phyloP scores from a whole-genome alignment of 257 asterid species.

The Solanum appendiculatum region DNA sequence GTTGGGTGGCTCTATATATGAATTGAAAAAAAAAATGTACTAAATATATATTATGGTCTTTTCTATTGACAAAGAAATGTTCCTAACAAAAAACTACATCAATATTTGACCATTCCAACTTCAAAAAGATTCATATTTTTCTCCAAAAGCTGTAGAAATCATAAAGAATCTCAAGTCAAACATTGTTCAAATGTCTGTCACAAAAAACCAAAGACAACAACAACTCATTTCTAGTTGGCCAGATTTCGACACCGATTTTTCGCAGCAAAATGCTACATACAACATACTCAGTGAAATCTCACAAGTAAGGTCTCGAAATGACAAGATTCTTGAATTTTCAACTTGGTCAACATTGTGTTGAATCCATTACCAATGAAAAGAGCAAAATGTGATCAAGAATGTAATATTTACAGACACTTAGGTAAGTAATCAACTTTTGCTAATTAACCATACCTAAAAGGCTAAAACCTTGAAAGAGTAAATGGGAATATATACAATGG shows the following conservation, averaged over 20 bases:
- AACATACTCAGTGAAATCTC: neutral
- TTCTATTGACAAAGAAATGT: neutral
- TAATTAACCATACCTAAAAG: neutral
- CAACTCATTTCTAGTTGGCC: neutral
- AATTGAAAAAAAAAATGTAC: neutral
- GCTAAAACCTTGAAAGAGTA: neutral
- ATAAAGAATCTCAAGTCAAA: neutral
- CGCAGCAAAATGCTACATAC: neutral
- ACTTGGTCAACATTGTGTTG: neutral
- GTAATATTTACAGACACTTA: neutral
- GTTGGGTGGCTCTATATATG: neutral
- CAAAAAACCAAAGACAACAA: neutral
- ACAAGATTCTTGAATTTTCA: neutral
- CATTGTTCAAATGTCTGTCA: neutral
- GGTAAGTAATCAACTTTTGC: neutral
- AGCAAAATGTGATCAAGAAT: neutral
- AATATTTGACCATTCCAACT: neutral
- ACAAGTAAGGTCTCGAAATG: accelerated
- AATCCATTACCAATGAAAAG: neutral
- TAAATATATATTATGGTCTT: neutral
- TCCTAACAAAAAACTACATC: neutral
- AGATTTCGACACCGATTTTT: neutral
- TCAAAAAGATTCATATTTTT: neutral
- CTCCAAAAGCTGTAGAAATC: neutral
- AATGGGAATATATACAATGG: neutral